Conservation (phyloP, 768 basidiomycete species). For the Auriculariales sp. region DNA sequence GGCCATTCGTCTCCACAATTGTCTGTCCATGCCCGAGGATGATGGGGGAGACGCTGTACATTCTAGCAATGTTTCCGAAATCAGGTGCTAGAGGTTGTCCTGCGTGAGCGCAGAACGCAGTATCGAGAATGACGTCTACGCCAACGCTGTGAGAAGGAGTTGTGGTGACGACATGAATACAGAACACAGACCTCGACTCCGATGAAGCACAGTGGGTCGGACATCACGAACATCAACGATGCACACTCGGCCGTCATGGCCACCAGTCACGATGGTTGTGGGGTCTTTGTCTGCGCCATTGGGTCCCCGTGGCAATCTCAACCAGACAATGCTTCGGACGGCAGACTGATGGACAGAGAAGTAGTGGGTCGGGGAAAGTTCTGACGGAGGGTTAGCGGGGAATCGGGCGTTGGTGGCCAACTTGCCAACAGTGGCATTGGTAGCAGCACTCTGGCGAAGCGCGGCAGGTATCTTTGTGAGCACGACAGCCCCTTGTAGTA, state of each 20-base stretch:
- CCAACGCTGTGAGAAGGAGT: not conserved
- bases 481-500: slow-evolving; percentile 16
- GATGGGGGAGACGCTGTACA: slow-evolving; percentile 53
- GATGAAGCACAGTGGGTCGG: slow-evolving; percentile 51
- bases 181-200: slow-evolving; percentile 47
- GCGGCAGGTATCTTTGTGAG: slow-evolving; percentile 20
- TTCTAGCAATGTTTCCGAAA: slow-evolving; percentile 69
- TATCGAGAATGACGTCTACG: slow-evolving; percentile 54
- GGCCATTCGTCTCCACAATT: slow-evolving; percentile 59
- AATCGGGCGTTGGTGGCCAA: slow-evolving; percentile 23
- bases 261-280: slow-evolving; percentile 58
- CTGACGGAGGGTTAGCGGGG: slow-evolving; percentile 15
- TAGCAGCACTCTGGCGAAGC: slow-evolving; percentile 1
- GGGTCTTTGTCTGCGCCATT: slow-evolving; percentile 43
- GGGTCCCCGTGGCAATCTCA: slow-evolving; percentile 45
- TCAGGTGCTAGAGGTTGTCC: slow-evolving; percentile 69
- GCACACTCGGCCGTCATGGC: slow-evolving; percentile 67
- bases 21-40: slow-evolving; percentile 63
- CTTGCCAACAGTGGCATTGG: slow-evolving; percentile 45
- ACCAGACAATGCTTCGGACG: slow-evolving; percentile 62
- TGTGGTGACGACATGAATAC: not conserved
- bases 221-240: slow-evolving; percentile 66
- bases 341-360: slow-evolving; percentile 65
- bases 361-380: slow-evolving; percentile 56
- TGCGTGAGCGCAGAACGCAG: slow-evolving; percentile 51